Percentiles rank a stretch among this genome's conserved stretches.
Evolutionary conservation across 371 early-diverging fungal genomes (phyloP).

Genomic region (Zychaea mexicana): DNA sequence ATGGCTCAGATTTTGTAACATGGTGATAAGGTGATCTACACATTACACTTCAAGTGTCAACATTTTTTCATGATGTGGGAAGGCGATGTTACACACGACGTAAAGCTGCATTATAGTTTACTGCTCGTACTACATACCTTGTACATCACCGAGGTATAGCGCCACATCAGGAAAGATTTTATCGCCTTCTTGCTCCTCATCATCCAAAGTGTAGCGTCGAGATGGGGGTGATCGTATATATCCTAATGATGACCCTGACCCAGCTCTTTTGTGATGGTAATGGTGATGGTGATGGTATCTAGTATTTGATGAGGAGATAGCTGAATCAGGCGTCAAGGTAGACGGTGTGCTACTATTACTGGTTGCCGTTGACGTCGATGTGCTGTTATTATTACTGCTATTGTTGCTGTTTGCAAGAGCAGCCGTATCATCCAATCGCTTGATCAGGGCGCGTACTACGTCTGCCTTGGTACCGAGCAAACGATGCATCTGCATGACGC

Average conservation of each 20-base stretch:
- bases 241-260: slow-evolving; percentile 12
- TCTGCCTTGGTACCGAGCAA: slow-evolving; percentile 80
- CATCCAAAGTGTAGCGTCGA: background rate
- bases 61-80: background rate
- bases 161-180: slow-evolving; percentile 47
- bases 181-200: slow-evolving; percentile 13
- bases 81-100: background rate
- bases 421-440: slow-evolving; percentile 52
- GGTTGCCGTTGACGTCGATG: background rate
- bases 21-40: slow-evolving; percentile 90
- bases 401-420: background rate
- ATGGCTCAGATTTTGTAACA: slow-evolving; percentile 88
- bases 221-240: slow-evolving; percentile 2
- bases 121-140: slow-evolving; percentile 59
- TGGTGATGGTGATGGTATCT: slow-evolving; percentile 7
- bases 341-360: background rate
- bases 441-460: slow-evolving; percentile 71
- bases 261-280: background rate
- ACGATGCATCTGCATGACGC: slow-evolving; percentile 76
- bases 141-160: slow-evolving; percentile 90
- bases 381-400: background rate
- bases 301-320: slow-evolving; percentile 14
- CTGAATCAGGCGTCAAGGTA: background rate
- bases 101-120: background rate
- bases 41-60: background rate